A percentile compares a stretch with the other conserved stretches of the same genome.
Evolutionary conservation across 2,329 filamentous ascomycete species (phyloP).

Genomic region (Triangularia verruculosa): DNA sequence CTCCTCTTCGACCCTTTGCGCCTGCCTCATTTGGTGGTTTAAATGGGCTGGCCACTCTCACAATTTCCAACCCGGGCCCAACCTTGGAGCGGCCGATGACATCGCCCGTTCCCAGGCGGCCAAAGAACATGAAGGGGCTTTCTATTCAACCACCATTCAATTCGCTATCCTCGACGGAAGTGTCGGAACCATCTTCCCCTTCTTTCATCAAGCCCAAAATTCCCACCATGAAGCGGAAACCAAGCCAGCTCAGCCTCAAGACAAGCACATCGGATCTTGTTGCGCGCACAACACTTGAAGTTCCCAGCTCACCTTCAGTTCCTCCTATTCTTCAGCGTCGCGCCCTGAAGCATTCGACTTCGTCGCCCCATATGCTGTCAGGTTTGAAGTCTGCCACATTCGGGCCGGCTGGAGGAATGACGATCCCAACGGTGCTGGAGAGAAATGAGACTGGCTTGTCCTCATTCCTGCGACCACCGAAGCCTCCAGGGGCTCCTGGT

Average conservation of each 20-base stretch:
- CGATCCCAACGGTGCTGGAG: conserved; percentile 58
- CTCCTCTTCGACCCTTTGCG: conserved; percentile 67
- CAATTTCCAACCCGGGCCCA: conserved; percentile 39
- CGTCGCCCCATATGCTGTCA: conserved; percentile 64
- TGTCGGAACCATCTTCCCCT: conserved; percentile 67
- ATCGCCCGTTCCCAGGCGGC: conserved; percentile 66
- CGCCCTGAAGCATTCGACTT: conserved; percentile 64
- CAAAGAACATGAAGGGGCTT: conserved; percentile 80
- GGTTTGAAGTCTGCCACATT: conserved; percentile 58
- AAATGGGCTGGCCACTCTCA: conserved; percentile 46
- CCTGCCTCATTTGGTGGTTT: conserved; percentile 53
- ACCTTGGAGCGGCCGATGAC: conserved; percentile 59
- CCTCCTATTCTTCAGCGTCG: conserved; percentile 60
- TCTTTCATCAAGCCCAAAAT: conserved; percentile 79
- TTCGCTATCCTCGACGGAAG: conserved; percentile 47
- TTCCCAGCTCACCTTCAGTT: conserved; percentile 54
- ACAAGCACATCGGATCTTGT: conserved; percentile 61
- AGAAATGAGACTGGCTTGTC: conserved; percentile 61
- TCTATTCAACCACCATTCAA: conserved; percentile 67
- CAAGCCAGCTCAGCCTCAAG: conserved; percentile 74
- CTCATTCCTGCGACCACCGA: conserved; percentile 50
- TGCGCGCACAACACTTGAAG: conserved; percentile 48
- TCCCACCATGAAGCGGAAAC: conserved; percentile 68
- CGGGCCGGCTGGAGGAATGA: conserved; percentile 61
- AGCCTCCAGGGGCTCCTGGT: conserved; percentile 36